Evolutionary conservation across 805 yeast genomes (phyloP).

Genomic region (Teunomyces tritomae): DNA sequence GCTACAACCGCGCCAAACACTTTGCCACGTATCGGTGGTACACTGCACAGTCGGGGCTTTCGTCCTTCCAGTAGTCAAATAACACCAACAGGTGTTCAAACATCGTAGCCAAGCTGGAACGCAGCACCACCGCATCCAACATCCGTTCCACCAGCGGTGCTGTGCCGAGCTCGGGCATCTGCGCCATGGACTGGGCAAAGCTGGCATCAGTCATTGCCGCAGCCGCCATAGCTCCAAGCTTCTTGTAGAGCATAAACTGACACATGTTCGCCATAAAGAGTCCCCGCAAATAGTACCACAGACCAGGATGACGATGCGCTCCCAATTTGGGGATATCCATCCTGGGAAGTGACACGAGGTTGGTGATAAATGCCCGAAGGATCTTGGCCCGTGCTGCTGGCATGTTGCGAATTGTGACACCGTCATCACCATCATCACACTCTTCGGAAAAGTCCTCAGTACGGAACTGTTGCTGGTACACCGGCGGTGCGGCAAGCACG

Average conservation of each 20-base stretch:
- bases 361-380: constrained; percentile 25
- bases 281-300: constrained; percentile 38
- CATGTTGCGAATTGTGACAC: constrained; percentile 19
- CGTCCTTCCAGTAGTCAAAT: constrained; percentile 36
- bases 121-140: constrained; percentile 13
- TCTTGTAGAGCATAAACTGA: constrained; percentile 29
- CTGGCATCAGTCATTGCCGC: constrained; percentile 11
- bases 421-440: constrained; percentile 15
- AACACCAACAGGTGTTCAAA: constrained; percentile 30
- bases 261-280: constrained; percentile 27
- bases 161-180: constrained; percentile 1
- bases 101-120: constrained; percentile 9
- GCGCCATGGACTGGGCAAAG: neutral
- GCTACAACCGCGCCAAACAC: constrained; percentile 16
- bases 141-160: constrained; percentile 7
- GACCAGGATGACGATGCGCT: constrained; percentile 40
- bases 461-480: constrained; percentile 26
- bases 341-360: constrained; percentile 30
- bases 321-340: constrained; percentile 34
- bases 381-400: constrained; percentile 23
- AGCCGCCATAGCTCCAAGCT: constrained; percentile 21
- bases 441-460: constrained; percentile 32
- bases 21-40: constrained; percentile 24
- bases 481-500: constrained; percentile 23
- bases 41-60: constrained; percentile 29